A percentile compares a stretch with the other conserved stretches of the same genome.
These are phyloP conservation scores for Fraxinus sp. DNA, from an alignment of 305 asterid genomes.

Conservation along the genomic window DNA sequence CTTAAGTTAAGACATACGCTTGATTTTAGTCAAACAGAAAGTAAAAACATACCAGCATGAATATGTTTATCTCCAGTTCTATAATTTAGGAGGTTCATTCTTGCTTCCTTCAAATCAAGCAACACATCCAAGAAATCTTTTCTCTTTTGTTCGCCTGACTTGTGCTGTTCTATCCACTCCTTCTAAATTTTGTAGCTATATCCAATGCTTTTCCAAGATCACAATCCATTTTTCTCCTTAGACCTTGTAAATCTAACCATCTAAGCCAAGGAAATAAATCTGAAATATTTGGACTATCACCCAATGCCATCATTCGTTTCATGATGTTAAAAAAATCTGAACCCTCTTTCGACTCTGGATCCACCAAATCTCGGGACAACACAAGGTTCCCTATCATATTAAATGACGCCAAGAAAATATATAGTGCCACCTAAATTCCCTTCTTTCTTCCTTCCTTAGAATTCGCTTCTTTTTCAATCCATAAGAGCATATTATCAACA, in stretches of 20 bases:
- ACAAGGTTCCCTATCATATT: constrained; percentile 58
- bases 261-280: constrained; percentile 53
- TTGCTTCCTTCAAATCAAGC: constrained; percentile 34
- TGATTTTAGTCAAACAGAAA: background rate
- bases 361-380: constrained; percentile 47
- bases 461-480: constrained; percentile 42
- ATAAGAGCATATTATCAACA: constrained; percentile 42
- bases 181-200: constrained; percentile 39
- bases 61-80: constrained; percentile 38
- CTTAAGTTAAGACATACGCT: too few species aligned
- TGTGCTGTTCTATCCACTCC: constrained; percentile 32
- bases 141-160: constrained; percentile 5
- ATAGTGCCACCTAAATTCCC: constrained; percentile 35
- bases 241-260: constrained; percentile 48
- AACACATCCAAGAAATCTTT: constrained; percentile 48
- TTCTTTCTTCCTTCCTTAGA: background rate
- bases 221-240: constrained; percentile 31
- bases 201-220: constrained; percentile 38
- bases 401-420: constrained; percentile 42
- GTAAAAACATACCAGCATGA: constrained; percentile 39
- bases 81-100: constrained; percentile 39
- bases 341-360: constrained; percentile 44
- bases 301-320: too few species aligned
- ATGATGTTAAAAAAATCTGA: constrained; percentile 38
- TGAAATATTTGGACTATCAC: constrained; percentile 11